Base-by-base conservation (phyloP, 495 filamentous ascomycete species). In the Penicillium goetzii region DNA sequence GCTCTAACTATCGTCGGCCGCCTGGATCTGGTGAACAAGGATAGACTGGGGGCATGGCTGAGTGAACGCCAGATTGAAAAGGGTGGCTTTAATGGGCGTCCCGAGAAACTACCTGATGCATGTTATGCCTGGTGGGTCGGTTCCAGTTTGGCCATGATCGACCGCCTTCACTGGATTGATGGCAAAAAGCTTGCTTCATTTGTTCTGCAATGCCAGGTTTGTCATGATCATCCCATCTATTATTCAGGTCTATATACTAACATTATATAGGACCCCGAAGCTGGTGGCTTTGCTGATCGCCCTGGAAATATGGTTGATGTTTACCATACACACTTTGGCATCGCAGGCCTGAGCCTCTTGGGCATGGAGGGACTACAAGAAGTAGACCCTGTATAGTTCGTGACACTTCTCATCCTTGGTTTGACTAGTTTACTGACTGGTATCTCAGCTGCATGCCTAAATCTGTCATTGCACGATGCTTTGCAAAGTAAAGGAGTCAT, bases 101-200 rank as follows among this genome's bases (percentile, higher is more conserved):
- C 95, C 1, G 96, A 98, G 78, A 99, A 99, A 79, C 79, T 92
- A 56, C 92, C 94, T 74, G 96, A 99, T 78, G 93, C 96, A 8
- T 99, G 95, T 77, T 99, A 99, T 74, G 96, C 91, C 72, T 99
- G 95, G 95, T 99, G 95, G 95, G 95, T 97, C 26, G 74, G 90
- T 58, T 90, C 89, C 68, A 97, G 92, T 72, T 73, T 99, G 61
- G 89, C 88, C 26, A 97, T 97, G 86, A 90, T 98, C 62, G 91
- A 85, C 55, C 86, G 89, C 61, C 81, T 93, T 41, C 88, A 96
- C 74, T 99, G 95, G 95, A 93, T 99, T 68, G 90, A 97, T 78
- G 81, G 83, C 32, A 80, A 88, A 59, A 90, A 89, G 71, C 84
- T 99, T 67, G 79, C 86, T 56, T 70, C 74, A 34, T 99, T 94